Evolutionary conservation across 2,329 filamentous ascomycete species (phyloP).

Genomic region (Sphaceloma murrayae): DNA sequence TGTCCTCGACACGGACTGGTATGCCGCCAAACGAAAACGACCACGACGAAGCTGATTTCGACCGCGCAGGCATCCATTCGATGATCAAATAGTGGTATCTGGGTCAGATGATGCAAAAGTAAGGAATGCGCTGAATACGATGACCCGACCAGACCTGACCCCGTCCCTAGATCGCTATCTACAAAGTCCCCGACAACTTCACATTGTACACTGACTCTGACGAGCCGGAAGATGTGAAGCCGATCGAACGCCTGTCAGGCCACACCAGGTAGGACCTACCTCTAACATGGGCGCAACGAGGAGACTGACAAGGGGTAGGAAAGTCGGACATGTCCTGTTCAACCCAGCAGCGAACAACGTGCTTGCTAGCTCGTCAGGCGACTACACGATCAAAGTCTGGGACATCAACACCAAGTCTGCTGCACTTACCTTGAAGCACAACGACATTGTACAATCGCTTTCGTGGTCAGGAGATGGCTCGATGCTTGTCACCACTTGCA

Average conservation of each 20-base stretch:
- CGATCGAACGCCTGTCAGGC: conserved; percentile 70
- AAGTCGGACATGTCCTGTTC: conserved; percentile 96
- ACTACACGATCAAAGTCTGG: conserved; percentile 93
- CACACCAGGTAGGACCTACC: conserved; percentile 63
- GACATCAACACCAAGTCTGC: conserved; percentile 72
- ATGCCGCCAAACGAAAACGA: conserved; percentile 20
- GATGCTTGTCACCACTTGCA: conserved; percentile 80
- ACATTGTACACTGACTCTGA: conserved; percentile 74
- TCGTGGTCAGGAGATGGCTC: conserved; percentile 90
- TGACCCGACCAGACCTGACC: not conserved
- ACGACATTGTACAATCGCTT: conserved; percentile 87
- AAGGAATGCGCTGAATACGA: conserved; percentile 18
- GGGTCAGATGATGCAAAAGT: conserved; percentile 92
- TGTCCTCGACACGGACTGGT: conserved; percentile 97
- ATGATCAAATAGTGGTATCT: conserved; percentile 85
- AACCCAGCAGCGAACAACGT: conserved; percentile 94
- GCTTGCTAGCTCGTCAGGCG: conserved; percentile 87
- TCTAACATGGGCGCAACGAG: not conserved
- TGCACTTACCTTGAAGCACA: conserved; percentile 69
- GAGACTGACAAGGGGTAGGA: conserved; percentile 47
- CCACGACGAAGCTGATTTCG: conserved; percentile 21
- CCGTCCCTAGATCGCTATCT: conserved; percentile 62
- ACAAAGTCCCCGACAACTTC: conserved; percentile 86
- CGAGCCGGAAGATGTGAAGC: conserved; percentile 70
- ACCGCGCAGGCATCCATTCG: conserved; percentile 73